Conservation (phyloP, 306 rosid genomes). For the Acmispon strigosus region DNA sequence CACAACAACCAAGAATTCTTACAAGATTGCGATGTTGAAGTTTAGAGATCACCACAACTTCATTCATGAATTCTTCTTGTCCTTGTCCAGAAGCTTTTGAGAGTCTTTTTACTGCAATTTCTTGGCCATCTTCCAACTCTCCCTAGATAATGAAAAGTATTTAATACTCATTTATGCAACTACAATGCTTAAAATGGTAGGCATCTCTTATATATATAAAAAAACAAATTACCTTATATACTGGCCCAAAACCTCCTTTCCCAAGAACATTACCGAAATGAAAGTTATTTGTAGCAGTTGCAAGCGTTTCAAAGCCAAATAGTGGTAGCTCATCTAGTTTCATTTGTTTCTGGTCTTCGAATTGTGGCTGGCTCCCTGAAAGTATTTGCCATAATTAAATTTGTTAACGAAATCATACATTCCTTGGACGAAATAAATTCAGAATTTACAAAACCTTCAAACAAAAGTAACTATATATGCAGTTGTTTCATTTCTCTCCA, state of each 20-base stretch:
- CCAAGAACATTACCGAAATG: conserved; percentile 23
- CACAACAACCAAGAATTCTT: conserved; percentile 39
- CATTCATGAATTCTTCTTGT: conserved; percentile 39
- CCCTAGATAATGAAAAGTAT: conserved; percentile 12
- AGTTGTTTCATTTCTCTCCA: too few species aligned
- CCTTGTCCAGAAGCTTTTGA: conserved; percentile 40
- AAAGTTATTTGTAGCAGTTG: conserved; percentile 26
- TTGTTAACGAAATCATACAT: neutral
- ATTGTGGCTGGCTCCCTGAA: conserved; percentile 4
- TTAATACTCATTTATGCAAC: neutral
- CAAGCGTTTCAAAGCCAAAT: conserved; percentile 21
- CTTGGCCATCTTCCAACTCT: conserved; percentile 27
- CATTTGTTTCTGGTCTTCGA: neutral
- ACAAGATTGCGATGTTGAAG: conserved; percentile 53
- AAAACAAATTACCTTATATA: conserved; percentile 19
- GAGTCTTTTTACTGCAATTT: conserved; percentile 41
- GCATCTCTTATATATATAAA: neutral
- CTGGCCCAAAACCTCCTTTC: conserved; percentile 30
- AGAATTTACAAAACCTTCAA: too few species aligned
- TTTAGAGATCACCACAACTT: conserved; percentile 36
- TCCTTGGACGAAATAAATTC: neutral
- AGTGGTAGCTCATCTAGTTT: conserved; percentile 22
- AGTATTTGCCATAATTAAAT: neutral
- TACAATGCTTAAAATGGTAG: neutral
- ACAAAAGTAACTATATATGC: too few species aligned